Conservation (phyloP, 2,329 filamentous ascomycete species). For the Fusarium sp. region DNA sequence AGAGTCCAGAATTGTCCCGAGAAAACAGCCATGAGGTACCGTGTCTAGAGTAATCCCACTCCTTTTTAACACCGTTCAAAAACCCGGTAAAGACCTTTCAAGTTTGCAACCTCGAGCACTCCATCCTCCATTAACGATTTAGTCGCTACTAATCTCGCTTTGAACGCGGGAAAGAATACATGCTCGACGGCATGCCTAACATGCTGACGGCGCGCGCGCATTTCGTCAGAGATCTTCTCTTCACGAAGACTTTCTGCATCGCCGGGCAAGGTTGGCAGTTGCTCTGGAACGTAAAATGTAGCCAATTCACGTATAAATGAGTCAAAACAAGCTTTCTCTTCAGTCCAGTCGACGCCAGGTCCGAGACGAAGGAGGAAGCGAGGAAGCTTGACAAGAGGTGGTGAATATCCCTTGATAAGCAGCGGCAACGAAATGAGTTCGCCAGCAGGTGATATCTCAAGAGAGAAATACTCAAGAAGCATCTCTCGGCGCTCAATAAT, state of each 20-base stretch:
- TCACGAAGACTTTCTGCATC: slow-evolving; percentile 52
- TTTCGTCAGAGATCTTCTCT: slow-evolving; percentile 61
- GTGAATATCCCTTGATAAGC: slow-evolving; percentile 89
- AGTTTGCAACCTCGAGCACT: slow-evolving; percentile 87
- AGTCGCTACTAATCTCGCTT: slow-evolving; percentile 85
- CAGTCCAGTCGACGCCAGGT: slow-evolving; percentile 87
- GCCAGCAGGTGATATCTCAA: slow-evolving; percentile 84
- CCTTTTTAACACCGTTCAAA: slow-evolving; percentile 86
- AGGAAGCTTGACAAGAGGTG: slow-evolving; percentile 87
- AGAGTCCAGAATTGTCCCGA: slow-evolving; percentile 9
- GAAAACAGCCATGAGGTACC: slow-evolving; percentile 7
- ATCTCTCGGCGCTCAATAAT: slow-evolving; percentile 84
- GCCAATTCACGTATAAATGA: slow-evolving; percentile 89
- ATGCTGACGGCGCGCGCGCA: slow-evolving; percentile 73
- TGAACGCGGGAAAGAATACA: slow-evolving; percentile 90
- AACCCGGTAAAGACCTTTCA: slow-evolving; percentile 92
- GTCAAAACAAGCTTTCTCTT: slow-evolving; percentile 88
- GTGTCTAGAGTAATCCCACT: slow-evolving; percentile 5
- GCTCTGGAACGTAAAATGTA: slow-evolving; percentile 90
- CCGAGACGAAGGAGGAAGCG: slow-evolving; percentile 89
- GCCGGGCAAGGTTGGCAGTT: slow-evolving; percentile 70
- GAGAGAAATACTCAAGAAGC: slow-evolving; percentile 91
- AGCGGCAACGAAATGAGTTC: slow-evolving; percentile 85
- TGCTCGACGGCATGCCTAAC: slow-evolving; percentile 85
- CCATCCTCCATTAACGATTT: slow-evolving; percentile 78